Conservation (phyloP, 352 stramenopile species). For the Globisporangium uncinulatum region DNA sequence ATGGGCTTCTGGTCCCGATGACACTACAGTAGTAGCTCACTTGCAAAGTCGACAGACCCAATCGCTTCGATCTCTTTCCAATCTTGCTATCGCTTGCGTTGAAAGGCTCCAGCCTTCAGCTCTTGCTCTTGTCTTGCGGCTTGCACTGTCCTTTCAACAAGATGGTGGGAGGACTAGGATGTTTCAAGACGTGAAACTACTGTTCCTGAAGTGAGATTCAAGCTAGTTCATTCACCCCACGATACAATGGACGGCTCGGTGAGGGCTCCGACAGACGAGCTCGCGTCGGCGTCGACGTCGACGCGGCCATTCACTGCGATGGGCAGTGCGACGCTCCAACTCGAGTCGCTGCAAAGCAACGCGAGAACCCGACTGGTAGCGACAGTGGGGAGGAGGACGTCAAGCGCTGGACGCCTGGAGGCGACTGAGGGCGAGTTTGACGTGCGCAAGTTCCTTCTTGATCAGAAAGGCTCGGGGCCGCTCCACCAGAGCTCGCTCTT, state of each 20-base stretch:
- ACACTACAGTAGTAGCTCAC: no score
- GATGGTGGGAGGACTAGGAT: background rate
- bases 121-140: no score
- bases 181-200: no score
- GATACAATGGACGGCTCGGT: conserved; percentile 2
- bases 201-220: no score
- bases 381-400: background rate
- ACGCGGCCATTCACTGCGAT: conserved; percentile 33
- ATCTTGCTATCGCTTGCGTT: no score
- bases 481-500: conserved; percentile 63
- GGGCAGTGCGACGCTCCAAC: conserved; percentile 23
- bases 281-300: background rate
- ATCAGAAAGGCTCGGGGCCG: conserved; percentile 47
- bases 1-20: no score
- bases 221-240: background rate
- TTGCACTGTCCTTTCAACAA: background rate
- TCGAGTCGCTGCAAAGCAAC: conserved; percentile 15
- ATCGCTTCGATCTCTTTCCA: no score
- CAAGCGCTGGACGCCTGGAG: background rate
- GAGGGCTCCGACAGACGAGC: conserved; percentile 3
- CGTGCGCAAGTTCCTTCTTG: conserved; percentile 53
- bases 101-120: no score
- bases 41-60: no score
- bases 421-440: conserved; percentile 34
- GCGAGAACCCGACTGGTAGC: conserved; percentile 6